Evolutionary conservation across 768 basidiomycete species (phyloP).

Genomic region (Tricholoma furcatifolium): DNA sequence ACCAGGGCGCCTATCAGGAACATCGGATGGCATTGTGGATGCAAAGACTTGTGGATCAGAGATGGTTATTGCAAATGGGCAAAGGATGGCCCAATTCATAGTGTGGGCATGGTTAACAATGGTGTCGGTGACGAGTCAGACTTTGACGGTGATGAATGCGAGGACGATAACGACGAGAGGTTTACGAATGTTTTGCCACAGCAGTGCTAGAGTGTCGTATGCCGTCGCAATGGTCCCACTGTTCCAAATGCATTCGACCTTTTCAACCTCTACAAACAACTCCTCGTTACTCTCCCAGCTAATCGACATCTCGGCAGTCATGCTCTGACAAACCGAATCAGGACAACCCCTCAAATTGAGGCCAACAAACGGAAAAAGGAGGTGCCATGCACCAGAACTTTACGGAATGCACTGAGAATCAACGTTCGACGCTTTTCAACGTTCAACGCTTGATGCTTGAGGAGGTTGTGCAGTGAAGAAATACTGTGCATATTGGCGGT

Average conservation of each 20-base stretch:
- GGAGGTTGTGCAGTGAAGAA: no score
- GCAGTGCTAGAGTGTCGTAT: not conserved
- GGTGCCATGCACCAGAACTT: no score
- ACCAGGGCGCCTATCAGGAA: constrained; percentile 23
- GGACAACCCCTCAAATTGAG: not conserved
- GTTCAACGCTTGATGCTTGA: no score
- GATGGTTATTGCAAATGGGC: not conserved
- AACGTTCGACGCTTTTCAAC: no score
- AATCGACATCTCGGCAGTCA: not conserved
- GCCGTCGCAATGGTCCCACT: not conserved
- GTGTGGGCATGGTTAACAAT: not conserved
- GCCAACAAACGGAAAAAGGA: not conserved
- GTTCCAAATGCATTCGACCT: not conserved
- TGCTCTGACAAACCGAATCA: not conserved
- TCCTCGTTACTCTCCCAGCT: not conserved
- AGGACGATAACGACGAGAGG: not conserved
- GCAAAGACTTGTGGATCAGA: constrained; percentile 12
- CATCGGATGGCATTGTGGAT: constrained; percentile 43
- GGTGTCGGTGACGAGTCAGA: not conserved
- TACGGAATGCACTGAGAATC: no score
- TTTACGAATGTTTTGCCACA: not conserved
- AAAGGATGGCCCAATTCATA: not conserved
- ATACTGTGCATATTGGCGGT: no score
- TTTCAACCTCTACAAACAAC: not conserved
- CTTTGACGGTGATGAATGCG: not conserved